Evolutionary conservation across 345 rosid genomes (phyloP).

Genomic region (Arabidopsis suecica): DNA sequence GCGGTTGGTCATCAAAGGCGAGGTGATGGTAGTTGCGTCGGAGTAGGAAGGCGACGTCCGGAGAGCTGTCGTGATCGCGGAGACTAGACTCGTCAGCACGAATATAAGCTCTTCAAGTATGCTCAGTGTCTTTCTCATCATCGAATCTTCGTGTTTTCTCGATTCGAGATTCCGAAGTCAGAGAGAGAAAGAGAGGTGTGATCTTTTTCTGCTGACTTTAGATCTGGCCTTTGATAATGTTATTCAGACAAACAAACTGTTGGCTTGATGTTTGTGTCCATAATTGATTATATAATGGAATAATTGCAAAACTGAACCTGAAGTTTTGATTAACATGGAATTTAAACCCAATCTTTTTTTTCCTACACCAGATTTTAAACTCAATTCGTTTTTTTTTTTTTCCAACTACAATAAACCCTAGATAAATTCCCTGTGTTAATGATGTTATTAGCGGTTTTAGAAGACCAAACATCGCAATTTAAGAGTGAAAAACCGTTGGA

Average conservation of each 20-base stretch:
- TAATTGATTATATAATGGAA: background rate
- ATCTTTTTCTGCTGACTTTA: background rate
- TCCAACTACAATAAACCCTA: no score
- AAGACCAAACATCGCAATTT: no score
- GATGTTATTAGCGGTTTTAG: no score
- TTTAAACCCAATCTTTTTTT: no score
- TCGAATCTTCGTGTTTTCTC: background rate
- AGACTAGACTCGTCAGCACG: conserved; percentile 27
- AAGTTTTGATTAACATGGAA: no score
- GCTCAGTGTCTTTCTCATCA: conserved; percentile 30
- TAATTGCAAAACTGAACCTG: conserved; percentile 2
- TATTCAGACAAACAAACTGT: background rate
- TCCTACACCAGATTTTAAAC: no score
- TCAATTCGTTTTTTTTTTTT: no score
- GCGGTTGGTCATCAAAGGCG: conserved; percentile 21
- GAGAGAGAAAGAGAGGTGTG: conserved; percentile 9
- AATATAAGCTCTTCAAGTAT: conserved; percentile 42
- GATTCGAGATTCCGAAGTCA: background rate
- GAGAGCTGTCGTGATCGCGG: conserved; percentile 29
- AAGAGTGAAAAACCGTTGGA: no score
- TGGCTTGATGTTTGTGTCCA: background rate
- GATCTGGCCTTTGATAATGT: conserved; percentile 10
- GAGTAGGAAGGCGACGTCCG: conserved; percentile 18
- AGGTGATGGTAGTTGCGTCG: background rate
- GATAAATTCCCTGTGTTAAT: no score